Percentiles rank a stretch among this genome's conserved stretches.
phyloP scores from a whole-genome alignment of 164 flowering plant genomes.

The Nymphaea colorata region DNA sequence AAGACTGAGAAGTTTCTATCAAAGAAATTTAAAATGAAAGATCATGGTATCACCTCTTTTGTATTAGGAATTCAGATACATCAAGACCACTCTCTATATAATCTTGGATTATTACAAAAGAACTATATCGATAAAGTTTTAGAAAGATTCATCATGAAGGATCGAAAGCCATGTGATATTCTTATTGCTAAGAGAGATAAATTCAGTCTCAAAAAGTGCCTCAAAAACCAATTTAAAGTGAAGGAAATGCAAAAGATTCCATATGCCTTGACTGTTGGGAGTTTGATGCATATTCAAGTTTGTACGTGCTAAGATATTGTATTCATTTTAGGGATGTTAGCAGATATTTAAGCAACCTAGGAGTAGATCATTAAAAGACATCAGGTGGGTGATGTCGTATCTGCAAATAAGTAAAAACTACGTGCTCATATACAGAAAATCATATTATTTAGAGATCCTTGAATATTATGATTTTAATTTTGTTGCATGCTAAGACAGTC shows the following conservation, averaged over 20 bases:
- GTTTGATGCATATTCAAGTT: too few relatives aligned
- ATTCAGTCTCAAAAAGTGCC: background rate
- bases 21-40: background rate
- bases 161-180: background rate
- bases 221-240: too few relatives aligned
- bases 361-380: too few relatives aligned
- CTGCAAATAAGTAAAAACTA: too few relatives aligned
- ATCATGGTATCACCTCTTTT: conserved; percentile 5
- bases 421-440: too few relatives aligned
- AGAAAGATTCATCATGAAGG: background rate
- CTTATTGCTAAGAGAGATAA: background rate
- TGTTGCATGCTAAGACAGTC: background rate
- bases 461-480: background rate
- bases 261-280: too few relatives aligned
- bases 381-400: too few relatives aligned
- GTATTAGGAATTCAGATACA: conserved; percentile 4
- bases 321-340: too few relatives aligned
- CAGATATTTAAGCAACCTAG: too few relatives aligned
- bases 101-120: conserved; percentile 4
- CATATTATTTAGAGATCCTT: background rate
- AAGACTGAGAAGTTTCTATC: background rate
- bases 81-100: conserved; percentile 1
- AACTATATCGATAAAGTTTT: conserved; percentile 1
- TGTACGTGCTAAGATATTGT: too few relatives aligned
- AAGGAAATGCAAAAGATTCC: background rate